Conservation (phyloP, 768 basidiomycete species). For the Trametes gibbosa region DNA sequence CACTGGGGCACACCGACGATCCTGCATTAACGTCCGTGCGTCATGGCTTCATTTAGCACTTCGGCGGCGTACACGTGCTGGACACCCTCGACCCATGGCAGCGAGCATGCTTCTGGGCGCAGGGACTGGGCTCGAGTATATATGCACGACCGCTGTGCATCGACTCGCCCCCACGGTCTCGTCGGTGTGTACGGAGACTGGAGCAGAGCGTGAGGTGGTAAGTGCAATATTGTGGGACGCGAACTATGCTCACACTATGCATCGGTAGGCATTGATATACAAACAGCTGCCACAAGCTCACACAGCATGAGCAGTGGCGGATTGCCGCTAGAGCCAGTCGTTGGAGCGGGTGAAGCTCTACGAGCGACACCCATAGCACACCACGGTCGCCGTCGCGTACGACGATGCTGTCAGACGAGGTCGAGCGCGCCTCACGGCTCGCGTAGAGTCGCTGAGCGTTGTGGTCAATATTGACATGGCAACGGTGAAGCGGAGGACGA, state of each 20-base stretch:
- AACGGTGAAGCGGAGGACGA: background rate
- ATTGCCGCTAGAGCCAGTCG: too few relatives aligned
- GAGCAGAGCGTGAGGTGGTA: too few relatives aligned
- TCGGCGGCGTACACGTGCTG: background rate
- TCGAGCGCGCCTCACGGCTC: background rate
- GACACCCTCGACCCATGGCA: slow-evolving; percentile 5
- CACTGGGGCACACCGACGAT: background rate
- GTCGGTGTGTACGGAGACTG: too few relatives aligned
- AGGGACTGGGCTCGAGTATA: background rate
- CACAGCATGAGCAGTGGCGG: too few relatives aligned
- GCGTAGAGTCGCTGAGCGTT: background rate
- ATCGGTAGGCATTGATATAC: too few relatives aligned
- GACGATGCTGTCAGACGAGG: background rate
- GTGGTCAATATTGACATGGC: slow-evolving; percentile 19
- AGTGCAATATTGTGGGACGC: too few relatives aligned
- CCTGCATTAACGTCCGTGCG: slow-evolving; percentile 5
- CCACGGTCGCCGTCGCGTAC: background rate
- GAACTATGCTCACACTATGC: too few relatives aligned
- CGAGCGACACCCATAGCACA: too few relatives aligned
- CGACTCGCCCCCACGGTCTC: background rate
- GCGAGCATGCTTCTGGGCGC: background rate
- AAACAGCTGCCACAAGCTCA: too few relatives aligned
- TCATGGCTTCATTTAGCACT: slow-evolving; percentile 6
- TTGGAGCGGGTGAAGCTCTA: too few relatives aligned
- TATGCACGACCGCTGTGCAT: background rate